These are phyloP conservation scores for Daedaleopsis nitida DNA, from an alignment of 768 basidiomycete genomes.

Conservation along the genomic window DNA sequence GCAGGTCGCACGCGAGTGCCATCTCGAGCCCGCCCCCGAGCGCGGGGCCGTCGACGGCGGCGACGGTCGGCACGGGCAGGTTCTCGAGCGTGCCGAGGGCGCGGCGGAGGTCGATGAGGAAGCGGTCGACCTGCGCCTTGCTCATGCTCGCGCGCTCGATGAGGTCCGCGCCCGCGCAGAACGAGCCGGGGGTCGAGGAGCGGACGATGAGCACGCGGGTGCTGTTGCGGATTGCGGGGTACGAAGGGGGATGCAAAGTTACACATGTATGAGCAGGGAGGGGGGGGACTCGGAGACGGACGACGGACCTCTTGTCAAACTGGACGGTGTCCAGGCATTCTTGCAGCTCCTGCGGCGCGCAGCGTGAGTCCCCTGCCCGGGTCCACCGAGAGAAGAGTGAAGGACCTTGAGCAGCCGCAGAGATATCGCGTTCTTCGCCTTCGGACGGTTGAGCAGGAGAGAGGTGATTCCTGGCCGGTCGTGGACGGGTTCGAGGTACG, in stretches of 20 bases:
- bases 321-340: conserved; percentile 67
- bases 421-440: conserved; percentile 88
- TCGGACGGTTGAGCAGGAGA: conserved; percentile 79
- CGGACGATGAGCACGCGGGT: conserved; percentile 82
- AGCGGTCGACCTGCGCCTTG: conserved; percentile 68
- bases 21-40: conserved; percentile 93
- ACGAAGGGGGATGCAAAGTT: not conserved
- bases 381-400: conserved; percentile 5
- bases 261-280: not conserved
- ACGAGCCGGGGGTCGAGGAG: conserved; percentile 74
- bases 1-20: conserved; percentile 85
- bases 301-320: conserved; percentile 62
- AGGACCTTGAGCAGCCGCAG: conserved; percentile 65
- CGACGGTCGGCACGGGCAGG: conserved; percentile 86
- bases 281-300: not conserved
- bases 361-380: conserved; percentile 9
- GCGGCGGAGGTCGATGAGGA: conserved; percentile 72
- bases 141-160: conserved; percentile 85
- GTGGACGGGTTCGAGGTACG: conserved; percentile 50
- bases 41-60: conserved; percentile 91
- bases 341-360: conserved; percentile 59
- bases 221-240: conserved; percentile 36
- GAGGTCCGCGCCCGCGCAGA: conserved; percentile 93
- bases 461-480: conserved; percentile 67
- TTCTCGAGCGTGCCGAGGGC: conserved; percentile 77